Evolutionary conservation across 1,284 basidiomycete species (phyloP), one percentile per base, ranked within the genome.

Genomic region (Trichosporon coremiiforme): DNA sequence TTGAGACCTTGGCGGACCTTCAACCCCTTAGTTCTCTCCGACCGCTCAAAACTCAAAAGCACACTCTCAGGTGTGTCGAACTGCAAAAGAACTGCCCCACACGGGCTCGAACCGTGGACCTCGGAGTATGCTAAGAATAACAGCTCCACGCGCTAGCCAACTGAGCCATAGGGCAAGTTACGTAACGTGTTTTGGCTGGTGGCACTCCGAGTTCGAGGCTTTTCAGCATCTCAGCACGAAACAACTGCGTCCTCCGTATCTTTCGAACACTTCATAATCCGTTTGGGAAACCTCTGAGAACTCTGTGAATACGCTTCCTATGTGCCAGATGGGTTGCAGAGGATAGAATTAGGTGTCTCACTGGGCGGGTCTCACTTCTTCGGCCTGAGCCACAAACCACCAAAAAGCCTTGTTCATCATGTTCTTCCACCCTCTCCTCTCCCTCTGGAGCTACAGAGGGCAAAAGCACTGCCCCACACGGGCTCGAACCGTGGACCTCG

Each of bases 51-150:
- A 41, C 9, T 9, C 10, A 41, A 41, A 41, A 41, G 10, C 10
- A 41, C 4, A 15, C 38, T 41, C 38, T 41, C 9, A n/a, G 47
- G 47, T 20, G 47, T 6, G 47, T n/a, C n/a, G 47, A 50, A 15
- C 41, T 15, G 41, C 55, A 66, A 66, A 41, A 25, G 29, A 36
- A 55, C 66, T 66, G 53, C 66, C 66, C 66, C 66, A 60, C 53
- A 66, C 66, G 66, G 66, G 53, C 66, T 66, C 66, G 66, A 66
- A 66, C 66, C 66, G 66, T 64, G 50, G 67, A 68, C 67, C 67
- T 68, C 67, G 64, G 67, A 68, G 64, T 65, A 8, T 38, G 35
- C 41, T 25, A 38, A 29, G 6, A 55, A 25, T 66, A 66, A 66
- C 66, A 66, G 66, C 66, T 66, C 66, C 66, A 66, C 66, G 66